Base-by-base conservation (phyloP, 495 filamentous ascomycete species). In the Penicillium tannophilum region DNA sequence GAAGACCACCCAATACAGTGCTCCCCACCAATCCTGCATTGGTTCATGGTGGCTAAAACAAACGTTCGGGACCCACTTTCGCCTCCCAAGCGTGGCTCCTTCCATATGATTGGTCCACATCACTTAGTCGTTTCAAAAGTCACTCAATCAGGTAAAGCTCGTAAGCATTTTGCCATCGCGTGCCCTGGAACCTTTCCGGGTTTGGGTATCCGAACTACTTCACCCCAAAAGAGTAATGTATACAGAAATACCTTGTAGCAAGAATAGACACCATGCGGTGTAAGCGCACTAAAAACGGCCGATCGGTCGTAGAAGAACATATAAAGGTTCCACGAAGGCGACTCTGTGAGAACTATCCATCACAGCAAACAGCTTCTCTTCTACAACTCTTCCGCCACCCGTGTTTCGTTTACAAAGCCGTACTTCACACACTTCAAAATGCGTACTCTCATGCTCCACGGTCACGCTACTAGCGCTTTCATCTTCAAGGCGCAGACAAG, bases 381-480 rank as follows among this genome's bases (percentile, higher is more conserved):
- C 39, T 4, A 41, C 39, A 41, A 41, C 7, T 12, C 14, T 41
- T 16, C 39, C 39, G 14, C 39, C 39, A 16, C 39, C 19, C 9
- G 6, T 44, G 19, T 44, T 44, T 20, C 10, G 16, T 20, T 17
- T 17, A 19, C 10, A 44, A 44, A 20, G 16, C n/a, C 19, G 11
- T 14, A n/a, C 8, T 46, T 46, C 7, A 23, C 43, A 46, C 2
- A 46, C 24, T 14, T 26, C 43, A 46, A 46, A 46, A 46, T 46
- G 43, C 43, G 19, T 24, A 24, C 23, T 46, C 43, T 46, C 23
- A 46, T 46, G 43, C 43, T 46, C 23, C 43, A 46, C 43, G 43
- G 43, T 24, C 43, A 46, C 43, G 19, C 43, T 46, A 46, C 43
- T 46, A 46, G 43, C 43, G 43, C 43, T 24, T 11, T 24, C 43